Percentiles rank a stretch among this genome's conserved stretches.
Evolutionary conservation across 805 yeast genomes (phyloP).

Genomic region (Ascoidea rubescens): DNA sequence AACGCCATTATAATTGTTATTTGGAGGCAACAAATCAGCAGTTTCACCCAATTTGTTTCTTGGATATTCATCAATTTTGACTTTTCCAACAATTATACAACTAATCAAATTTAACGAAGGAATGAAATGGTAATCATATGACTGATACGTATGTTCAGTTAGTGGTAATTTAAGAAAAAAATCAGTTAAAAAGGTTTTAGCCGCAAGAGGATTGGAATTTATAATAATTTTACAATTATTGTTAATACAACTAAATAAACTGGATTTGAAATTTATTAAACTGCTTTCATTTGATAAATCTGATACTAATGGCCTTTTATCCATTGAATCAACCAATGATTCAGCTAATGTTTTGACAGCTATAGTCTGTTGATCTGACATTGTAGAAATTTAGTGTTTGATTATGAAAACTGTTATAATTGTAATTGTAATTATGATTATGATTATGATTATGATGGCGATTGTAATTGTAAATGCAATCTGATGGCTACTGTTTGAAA

Average conservation of each 20-base stretch:
- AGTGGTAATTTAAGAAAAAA: slow-evolving; percentile 27
- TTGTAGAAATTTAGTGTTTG: too few relatives aligned
- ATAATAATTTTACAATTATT: slow-evolving; percentile 20
- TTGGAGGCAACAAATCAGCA: slow-evolving; percentile 27
- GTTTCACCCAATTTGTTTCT: slow-evolving; percentile 50
- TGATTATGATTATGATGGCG: too few relatives aligned
- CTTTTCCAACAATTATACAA: slow-evolving; percentile 32
- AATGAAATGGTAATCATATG: slow-evolving; percentile 29
- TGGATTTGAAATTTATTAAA: neutral
- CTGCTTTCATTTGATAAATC: neutral
- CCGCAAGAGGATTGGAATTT: slow-evolving; percentile 25
- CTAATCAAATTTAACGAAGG: slow-evolving; percentile 15
- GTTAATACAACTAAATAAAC: too few relatives aligned
- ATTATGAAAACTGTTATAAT: too few relatives aligned
- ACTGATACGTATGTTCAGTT: slow-evolving; percentile 25
- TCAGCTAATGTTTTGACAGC: neutral
- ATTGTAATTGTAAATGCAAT: too few relatives aligned
- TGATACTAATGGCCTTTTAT: neutral
- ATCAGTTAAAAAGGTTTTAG: slow-evolving; percentile 28
- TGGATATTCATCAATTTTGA: slow-evolving; percentile 68
- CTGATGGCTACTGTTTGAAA: too few relatives aligned
- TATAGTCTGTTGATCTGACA: neutral
- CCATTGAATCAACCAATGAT: neutral
- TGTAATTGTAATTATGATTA: too few relatives aligned
- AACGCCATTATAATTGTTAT: slow-evolving; percentile 3